phyloP scores from a whole-genome alignment of 441 rosid genomes.

The Gossypium davidsonii region DNA sequence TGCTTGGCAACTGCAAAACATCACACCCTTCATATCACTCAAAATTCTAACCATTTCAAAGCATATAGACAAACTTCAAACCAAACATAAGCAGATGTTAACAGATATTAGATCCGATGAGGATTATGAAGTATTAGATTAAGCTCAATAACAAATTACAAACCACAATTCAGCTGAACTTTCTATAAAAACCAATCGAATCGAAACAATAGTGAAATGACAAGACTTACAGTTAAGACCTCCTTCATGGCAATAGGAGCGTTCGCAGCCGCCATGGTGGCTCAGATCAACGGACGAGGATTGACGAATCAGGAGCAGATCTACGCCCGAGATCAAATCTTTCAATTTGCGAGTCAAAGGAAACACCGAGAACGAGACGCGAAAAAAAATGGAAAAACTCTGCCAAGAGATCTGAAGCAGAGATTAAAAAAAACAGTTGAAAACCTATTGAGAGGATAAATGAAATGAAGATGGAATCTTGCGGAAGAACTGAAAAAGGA shows the following conservation, averaged over 20 bases:
- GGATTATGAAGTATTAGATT: background rate
- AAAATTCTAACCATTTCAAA: background rate
- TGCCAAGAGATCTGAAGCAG: slow-evolving; percentile 56
- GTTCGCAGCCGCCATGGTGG: slow-evolving; percentile 56
- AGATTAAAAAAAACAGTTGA: slow-evolving; percentile 25
- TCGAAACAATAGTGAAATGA: slow-evolving; percentile 13
- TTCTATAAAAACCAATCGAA: background rate
- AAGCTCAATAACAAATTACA: background rate
- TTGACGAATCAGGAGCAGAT: slow-evolving; percentile 33
- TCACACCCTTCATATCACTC: background rate
- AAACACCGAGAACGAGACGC: slow-evolving; percentile 14
- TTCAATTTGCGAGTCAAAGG: slow-evolving; percentile 26
- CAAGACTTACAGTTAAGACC: slow-evolving; percentile 47
- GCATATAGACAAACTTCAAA: background rate
- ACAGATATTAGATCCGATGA: background rate
- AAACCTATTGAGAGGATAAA: background rate
- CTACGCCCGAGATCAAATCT: slow-evolving; percentile 36
- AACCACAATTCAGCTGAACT: slow-evolving; percentile 21
- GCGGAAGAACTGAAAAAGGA: slow-evolving; percentile 1
- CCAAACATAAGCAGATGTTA: background rate
- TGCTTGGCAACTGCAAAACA: slow-evolving; percentile 32
- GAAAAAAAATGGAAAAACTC: background rate
- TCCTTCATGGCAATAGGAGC: slow-evolving; percentile 64
- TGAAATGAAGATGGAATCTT: background rate
- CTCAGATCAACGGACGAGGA: slow-evolving; percentile 40